Percentiles rank a stretch among this genome's conserved stretches.
Evolutionary conservation across 345 rosid genomes (phyloP).

Genomic region (Salix suchowensis): DNA sequence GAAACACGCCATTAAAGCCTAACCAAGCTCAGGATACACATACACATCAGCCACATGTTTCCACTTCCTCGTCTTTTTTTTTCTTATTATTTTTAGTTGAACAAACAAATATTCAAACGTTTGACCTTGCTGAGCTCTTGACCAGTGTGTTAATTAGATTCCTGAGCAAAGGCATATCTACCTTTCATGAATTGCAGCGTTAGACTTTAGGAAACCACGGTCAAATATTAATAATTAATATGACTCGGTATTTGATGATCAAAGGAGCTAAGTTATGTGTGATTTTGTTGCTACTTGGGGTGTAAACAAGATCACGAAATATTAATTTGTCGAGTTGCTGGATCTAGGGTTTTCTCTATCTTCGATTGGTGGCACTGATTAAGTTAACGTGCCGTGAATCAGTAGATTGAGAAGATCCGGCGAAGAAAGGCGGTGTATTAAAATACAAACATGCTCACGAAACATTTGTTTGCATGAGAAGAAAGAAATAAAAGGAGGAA

Average conservation of each 20-base stretch:
- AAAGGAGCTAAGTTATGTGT: neutral
- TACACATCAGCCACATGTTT: neutral
- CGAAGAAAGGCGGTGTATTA: neutral
- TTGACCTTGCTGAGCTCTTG: conserved; percentile 11
- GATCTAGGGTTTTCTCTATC: neutral
- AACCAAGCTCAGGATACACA: neutral
- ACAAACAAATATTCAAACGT: conserved; percentile 17
- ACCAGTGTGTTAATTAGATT: neutral
- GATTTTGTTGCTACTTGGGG: neutral
- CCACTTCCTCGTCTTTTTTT: neutral
- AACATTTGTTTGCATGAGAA: neutral
- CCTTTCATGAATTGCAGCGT: neutral
- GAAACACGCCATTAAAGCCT: neutral
- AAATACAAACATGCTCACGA: neutral
- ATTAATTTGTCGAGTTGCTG: neutral
- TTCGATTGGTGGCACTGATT: neutral
- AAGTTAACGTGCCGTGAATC: neutral
- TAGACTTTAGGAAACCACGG: neutral
- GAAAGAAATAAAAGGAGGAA: conserved; percentile 4
- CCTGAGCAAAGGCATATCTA: conserved; percentile 3
- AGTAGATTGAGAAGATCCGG: too few relatives aligned
- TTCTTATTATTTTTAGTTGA: neutral
- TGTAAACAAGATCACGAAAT: neutral
- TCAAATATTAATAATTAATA: neutral
- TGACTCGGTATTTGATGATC: neutral